phyloP scores from a whole-genome alignment of 495 filamentous ascomycete genomes.

The Ascobolus immersus region DNA sequence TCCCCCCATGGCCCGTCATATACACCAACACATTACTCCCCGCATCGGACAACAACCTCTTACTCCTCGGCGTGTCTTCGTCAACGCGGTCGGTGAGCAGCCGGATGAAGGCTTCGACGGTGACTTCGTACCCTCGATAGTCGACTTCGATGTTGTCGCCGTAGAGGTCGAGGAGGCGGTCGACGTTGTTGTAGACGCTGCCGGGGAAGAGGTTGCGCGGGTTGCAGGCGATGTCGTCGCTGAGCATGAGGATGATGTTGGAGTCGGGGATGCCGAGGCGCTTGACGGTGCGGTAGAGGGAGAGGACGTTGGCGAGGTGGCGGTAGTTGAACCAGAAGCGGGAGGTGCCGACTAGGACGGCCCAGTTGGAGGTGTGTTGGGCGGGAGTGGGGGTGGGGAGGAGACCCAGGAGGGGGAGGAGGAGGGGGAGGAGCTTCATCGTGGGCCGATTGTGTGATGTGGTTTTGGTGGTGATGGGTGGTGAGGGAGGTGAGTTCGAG shows the following conservation, averaged over 20 bases:
- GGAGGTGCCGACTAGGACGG: slow-evolving; percentile 90
- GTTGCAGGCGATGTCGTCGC: slow-evolving; percentile 98
- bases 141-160: slow-evolving; percentile 98
- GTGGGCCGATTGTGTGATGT: no score
- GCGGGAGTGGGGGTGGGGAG: slow-evolving; percentile 26
- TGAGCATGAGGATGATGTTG: slow-evolving; percentile 97
- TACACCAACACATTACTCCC: slow-evolving; percentile 92
- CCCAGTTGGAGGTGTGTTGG: slow-evolving; percentile 96
- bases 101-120: slow-evolving; percentile 94
- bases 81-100: slow-evolving; percentile 79
- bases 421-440: no score
- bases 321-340: slow-evolving; percentile 99
- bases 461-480: no score
- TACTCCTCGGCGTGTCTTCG: slow-evolving; percentile 79
- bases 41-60: slow-evolving; percentile 72
- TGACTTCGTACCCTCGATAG: slow-evolving; percentile 93
- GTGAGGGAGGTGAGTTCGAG: no score
- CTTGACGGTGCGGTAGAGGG: slow-evolving; percentile 94
- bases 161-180: slow-evolving; percentile 84
- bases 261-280: slow-evolving; percentile 93
- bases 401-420: slow-evolving; percentile 22
- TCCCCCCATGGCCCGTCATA: slow-evolving; percentile 98
- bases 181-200: slow-evolving; percentile 93
- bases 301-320: slow-evolving; percentile 90
- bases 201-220: slow-evolving; percentile 93